Percentiles rank a stretch among this genome's conserved stretches.
Conservation (phyloP, 2,329 filamentous ascomycete species). For the Aureobasidium uvarum region DNA sequence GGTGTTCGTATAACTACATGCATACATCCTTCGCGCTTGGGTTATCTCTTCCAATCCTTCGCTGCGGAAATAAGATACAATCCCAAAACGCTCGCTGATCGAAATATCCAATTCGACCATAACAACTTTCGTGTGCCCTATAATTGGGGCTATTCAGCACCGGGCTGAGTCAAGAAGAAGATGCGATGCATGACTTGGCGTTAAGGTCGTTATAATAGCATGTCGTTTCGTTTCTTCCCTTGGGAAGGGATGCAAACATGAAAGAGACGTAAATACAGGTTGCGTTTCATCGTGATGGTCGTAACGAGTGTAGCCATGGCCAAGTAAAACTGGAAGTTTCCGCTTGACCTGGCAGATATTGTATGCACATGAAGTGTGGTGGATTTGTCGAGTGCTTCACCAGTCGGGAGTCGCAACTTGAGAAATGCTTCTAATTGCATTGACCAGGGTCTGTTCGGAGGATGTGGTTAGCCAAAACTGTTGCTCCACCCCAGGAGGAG, state of each 20-base stretch:
- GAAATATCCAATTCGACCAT: slow-evolving; percentile 2
- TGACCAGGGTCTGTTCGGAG: slow-evolving; percentile 23
- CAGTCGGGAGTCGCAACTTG: not conserved
- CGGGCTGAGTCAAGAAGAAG: slow-evolving; percentile 2
- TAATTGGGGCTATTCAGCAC: not conserved
- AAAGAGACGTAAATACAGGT: not conserved
- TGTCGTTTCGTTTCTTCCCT: not conserved
- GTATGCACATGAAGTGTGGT: not conserved
- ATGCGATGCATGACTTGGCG: not conserved
- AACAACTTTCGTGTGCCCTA: not conserved
- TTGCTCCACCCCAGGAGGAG: not conserved
- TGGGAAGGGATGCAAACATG: not conserved
- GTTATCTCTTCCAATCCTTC: not conserved
- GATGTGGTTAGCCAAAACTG: not conserved
- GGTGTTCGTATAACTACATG: not conserved
- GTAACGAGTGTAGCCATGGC: slow-evolving; percentile 6
- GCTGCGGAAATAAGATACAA: not conserved
- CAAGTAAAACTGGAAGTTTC: not conserved
- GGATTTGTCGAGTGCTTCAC: not conserved
- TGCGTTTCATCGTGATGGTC: slow-evolving; percentile 12
- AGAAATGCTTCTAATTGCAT: slow-evolving; percentile 9
- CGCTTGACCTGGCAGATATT: not conserved
- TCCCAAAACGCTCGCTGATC: slow-evolving; percentile 14
- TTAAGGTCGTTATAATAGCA: not conserved
- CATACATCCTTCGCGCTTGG: not conserved